Conservation (phyloP, 1,139 yeast species). For the Tardiomyces digboiensis region DNA sequence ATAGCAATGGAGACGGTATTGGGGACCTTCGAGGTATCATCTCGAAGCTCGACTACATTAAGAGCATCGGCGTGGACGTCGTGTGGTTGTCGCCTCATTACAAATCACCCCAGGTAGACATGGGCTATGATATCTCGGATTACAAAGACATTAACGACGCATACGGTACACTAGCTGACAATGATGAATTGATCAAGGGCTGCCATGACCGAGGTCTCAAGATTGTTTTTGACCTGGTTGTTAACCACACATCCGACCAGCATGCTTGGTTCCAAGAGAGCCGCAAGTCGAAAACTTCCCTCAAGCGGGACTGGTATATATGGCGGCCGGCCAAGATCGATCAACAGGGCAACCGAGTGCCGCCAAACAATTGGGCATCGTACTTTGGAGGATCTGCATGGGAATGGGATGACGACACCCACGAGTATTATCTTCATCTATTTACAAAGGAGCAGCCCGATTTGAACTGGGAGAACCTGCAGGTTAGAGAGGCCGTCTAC, state of each 20-base stretch:
- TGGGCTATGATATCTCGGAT: constrained; percentile 54
- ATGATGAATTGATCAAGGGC: constrained; percentile 39
- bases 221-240: constrained; percentile 45
- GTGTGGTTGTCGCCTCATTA: constrained; percentile 52
- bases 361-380: constrained; percentile 51
- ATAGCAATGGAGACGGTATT: constrained; percentile 47
- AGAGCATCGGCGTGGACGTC: constrained; percentile 41
- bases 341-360: constrained; percentile 37
- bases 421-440: constrained; percentile 44
- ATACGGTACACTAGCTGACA: constrained; percentile 45
- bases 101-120: constrained; percentile 51
- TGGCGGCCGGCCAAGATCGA: constrained; percentile 45
- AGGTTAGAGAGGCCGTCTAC: constrained; percentile 41
- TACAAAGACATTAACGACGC: constrained; percentile 41
- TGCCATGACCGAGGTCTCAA: constrained; percentile 42
- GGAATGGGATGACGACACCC: constrained; percentile 43
- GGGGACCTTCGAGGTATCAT: constrained; percentile 50
- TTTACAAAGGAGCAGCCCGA: constrained; percentile 49
- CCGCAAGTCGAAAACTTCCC: constrained; percentile 38
- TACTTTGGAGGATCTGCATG: constrained; percentile 39
- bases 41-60: constrained; percentile 42
- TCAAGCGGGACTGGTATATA: constrained; percentile 54
- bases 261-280: constrained; percentile 53
- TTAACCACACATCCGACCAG: constrained; percentile 48
- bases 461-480: constrained; percentile 51